Evolutionary conservation across 2,329 filamentous ascomycete genomes (phyloP).

Genomic region (Xylariaceae sp.): DNA sequence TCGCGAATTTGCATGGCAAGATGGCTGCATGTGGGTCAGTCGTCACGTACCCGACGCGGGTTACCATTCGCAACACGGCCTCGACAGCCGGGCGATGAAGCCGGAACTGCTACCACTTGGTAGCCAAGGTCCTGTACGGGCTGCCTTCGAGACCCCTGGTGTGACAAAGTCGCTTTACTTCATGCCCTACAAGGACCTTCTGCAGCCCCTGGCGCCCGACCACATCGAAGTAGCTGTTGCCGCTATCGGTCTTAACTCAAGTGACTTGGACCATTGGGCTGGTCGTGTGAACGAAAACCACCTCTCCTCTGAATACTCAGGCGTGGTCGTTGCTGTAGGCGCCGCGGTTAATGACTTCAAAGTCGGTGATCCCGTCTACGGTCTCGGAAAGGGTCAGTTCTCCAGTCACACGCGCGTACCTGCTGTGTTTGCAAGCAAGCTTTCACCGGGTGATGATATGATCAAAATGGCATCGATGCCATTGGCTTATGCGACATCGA

Average conservation of each 20-base stretch:
- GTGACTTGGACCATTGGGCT: constrained; percentile 24
- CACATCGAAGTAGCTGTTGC: constrained; percentile 29
- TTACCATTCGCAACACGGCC: neutral
- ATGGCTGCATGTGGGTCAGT: constrained; percentile 30
- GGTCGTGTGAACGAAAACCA: constrained; percentile 24
- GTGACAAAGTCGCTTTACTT: constrained; percentile 29
- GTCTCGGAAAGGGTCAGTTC: constrained; percentile 23
- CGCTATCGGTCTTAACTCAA: constrained; percentile 28
- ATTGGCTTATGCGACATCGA: constrained; percentile 25
- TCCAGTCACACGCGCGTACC: constrained; percentile 25
- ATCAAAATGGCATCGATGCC: constrained; percentile 24
- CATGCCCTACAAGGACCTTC: constrained; percentile 20
- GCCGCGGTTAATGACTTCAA: constrained; percentile 4
- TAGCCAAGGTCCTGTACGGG: constrained; percentile 23
- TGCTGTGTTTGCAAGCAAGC: constrained; percentile 20
- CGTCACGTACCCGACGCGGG: constrained; percentile 22
- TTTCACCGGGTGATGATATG: constrained; percentile 17
- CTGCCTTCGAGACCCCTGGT: constrained; percentile 28
- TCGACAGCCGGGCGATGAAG: neutral
- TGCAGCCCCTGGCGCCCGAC: constrained; percentile 15
- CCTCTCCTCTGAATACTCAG: constrained; percentile 19
- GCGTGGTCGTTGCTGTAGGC: neutral
- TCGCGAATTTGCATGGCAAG: constrained; percentile 29
- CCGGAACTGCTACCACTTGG: constrained; percentile 5
- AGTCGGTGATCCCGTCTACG: constrained; percentile 27